Percentiles rank a stretch among this genome's conserved stretches.
Conservation (phyloP, 2,329 filamentous ascomycete genomes). For the Botrytis byssoidea region DNA sequence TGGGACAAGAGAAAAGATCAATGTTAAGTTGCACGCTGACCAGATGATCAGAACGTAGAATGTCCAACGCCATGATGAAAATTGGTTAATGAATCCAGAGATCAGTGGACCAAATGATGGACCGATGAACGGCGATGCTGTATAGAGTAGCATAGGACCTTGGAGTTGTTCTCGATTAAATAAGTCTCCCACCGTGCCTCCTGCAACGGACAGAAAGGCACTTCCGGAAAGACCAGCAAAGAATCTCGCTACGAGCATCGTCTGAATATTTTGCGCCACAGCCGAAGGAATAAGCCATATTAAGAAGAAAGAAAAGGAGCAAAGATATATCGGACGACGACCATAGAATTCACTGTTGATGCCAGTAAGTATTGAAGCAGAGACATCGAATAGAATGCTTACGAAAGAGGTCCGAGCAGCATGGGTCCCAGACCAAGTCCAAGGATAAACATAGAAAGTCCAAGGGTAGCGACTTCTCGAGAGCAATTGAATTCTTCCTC, state of each 20-base stretch:
- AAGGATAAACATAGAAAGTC: constrained; percentile 78
- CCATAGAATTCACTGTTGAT: constrained; percentile 65
- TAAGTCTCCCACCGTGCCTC: constrained; percentile 81
- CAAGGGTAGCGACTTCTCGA: constrained; percentile 71
- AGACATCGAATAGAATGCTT: constrained; percentile 38
- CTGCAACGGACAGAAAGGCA: constrained; percentile 70
- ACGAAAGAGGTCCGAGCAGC: constrained; percentile 54
- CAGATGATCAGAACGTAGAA: constrained; percentile 86
- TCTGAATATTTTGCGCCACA: constrained; percentile 76
- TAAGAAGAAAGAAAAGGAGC: constrained; percentile 70
- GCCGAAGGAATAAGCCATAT: constrained; percentile 82
- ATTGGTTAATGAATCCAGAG: constrained; percentile 81
- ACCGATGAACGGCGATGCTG: constrained; percentile 63
- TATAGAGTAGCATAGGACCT: constrained; percentile 81
- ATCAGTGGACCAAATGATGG: constrained; percentile 59
- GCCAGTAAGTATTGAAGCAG: constrained; percentile 16
- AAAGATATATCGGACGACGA: constrained; percentile 75
- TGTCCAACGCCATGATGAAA: constrained; percentile 74
- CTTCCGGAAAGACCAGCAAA: constrained; percentile 71
- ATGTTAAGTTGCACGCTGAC: constrained; percentile 61
- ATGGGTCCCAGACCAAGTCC: constrained; percentile 62
- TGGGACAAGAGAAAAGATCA: constrained; percentile 72
- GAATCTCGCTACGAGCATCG: constrained; percentile 76
- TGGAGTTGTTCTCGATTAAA: constrained; percentile 68
- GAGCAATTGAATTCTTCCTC: constrained; percentile 71